These are phyloP conservation scores for Coniophora puteana DNA, from an alignment of 1,284 basidiomycete genomes.

Conservation along the genomic window DNA sequence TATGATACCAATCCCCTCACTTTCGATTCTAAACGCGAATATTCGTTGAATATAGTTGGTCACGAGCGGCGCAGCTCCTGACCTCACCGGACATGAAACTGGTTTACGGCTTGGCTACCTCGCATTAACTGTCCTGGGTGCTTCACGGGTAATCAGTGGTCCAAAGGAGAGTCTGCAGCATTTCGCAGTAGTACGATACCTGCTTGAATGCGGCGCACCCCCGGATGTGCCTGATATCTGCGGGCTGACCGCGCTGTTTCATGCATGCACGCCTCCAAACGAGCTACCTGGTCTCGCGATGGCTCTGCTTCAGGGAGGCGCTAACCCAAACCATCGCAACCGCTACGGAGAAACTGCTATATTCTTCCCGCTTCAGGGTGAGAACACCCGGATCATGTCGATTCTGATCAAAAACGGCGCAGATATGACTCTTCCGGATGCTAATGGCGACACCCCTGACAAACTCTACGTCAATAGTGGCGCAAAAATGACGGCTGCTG, in stretches of 20 bases:
- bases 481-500: slow-evolving; percentile 41
- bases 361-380: slow-evolving; percentile 32
- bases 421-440: slow-evolving; percentile 42
- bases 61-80: slow-evolving; percentile 35
- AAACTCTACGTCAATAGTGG: slow-evolving; percentile 34
- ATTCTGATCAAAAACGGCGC: slow-evolving; percentile 48
- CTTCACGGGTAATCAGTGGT: slow-evolving; percentile 30
- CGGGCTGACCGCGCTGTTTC: slow-evolving; percentile 47
- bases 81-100: slow-evolving; percentile 41
- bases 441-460: slow-evolving; percentile 35
- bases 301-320: slow-evolving; percentile 38
- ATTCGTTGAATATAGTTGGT: too few species aligned
- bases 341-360: slow-evolving; percentile 45
- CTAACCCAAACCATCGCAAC: slow-evolving; percentile 41
- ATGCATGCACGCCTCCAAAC: slow-evolving; percentile 31
- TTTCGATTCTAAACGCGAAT: too few species aligned
- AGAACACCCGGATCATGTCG: slow-evolving; percentile 34
- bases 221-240: slow-evolving; percentile 42
- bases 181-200: slow-evolving; percentile 34
- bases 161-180: slow-evolving; percentile 23
- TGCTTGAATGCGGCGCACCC: slow-evolving; percentile 40
- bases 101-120: slow-evolving; percentile 45
- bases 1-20: too few species aligned
- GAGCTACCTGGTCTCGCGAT: slow-evolving; percentile 28
- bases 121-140: slow-evolving; percentile 38